A percentile compares a stretch with the other conserved stretches of the same genome.
Evolutionary conservation across 2,329 filamentous ascomycete genomes (phyloP).

Genomic region (Pyrenophora teres): DNA sequence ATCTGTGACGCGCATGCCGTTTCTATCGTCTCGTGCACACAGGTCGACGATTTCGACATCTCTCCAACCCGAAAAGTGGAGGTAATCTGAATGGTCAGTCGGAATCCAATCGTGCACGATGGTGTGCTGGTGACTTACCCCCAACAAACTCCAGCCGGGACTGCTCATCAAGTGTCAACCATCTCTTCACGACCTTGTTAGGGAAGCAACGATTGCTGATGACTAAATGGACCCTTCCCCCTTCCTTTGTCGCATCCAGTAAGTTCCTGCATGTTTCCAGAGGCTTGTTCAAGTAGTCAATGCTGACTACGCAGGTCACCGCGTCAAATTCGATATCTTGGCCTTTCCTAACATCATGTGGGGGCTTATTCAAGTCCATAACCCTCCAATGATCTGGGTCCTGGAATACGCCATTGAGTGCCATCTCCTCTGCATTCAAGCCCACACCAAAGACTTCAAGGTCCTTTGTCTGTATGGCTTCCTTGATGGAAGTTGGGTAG

Average conservation of each 20-base stretch:
- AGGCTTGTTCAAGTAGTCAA: slow-evolving; percentile 58
- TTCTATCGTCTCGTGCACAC: slow-evolving; percentile 46
- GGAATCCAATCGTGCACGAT: not conserved
- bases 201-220: slow-evolving; percentile 60
- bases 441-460: slow-evolving; percentile 55
- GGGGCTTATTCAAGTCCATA: slow-evolving; percentile 52
- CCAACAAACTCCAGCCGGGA: slow-evolving; percentile 57
- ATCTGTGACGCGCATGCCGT: slow-evolving; percentile 26
- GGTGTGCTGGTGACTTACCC: slow-evolving; percentile 22
- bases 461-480: slow-evolving; percentile 36
- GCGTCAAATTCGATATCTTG: slow-evolving; percentile 46
- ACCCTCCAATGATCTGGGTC: slow-evolving; percentile 38
- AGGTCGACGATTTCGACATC: slow-evolving; percentile 59
- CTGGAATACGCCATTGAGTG: slow-evolving; percentile 44
- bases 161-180: slow-evolving; percentile 53
- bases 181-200: slow-evolving; percentile 57
- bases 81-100: slow-evolving; percentile 45
- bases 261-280: slow-evolving; percentile 53
- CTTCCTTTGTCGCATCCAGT: slow-evolving; percentile 46
- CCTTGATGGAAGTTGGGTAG: slow-evolving; percentile 46
- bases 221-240: slow-evolving; percentile 56
- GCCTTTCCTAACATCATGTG: slow-evolving; percentile 31
- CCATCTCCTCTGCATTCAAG: slow-evolving; percentile 55
- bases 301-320: slow-evolving; percentile 57
- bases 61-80: slow-evolving; percentile 58